These are phyloP conservation scores for Coemansia sp. DNA, from an alignment of 192 early-diverging fungal genomes.

Conservation along the genomic window DNA sequence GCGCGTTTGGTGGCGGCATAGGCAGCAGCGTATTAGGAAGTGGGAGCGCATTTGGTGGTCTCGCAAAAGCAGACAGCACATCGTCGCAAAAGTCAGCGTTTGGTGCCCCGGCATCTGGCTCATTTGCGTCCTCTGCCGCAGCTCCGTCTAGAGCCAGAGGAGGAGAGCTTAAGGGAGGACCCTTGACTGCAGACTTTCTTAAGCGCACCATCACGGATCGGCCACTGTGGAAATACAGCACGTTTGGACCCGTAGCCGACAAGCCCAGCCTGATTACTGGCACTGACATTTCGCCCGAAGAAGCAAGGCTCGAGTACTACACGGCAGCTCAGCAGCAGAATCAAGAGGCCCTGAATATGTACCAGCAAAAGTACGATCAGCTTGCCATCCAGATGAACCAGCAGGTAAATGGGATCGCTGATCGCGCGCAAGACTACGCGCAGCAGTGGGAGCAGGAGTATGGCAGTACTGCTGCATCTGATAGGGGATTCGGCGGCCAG, in stretches of 20 bases:
- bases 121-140: neutral
- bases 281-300: conserved; percentile 67
- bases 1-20: neutral
- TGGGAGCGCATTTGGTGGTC: neutral
- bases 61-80: neutral
- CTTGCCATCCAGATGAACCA: conserved; percentile 19
- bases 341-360: conserved; percentile 14
- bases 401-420: conserved; percentile 18
- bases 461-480: conserved; percentile 8
- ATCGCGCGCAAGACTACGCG: conserved; percentile 17
- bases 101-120: neutral
- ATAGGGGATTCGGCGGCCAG: conserved; percentile 7
- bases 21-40: neutral
- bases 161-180: neutral
- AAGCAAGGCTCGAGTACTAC: conserved; percentile 60
- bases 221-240: conserved; percentile 58
- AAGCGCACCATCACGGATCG: conserved; percentile 47
- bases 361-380: conserved; percentile 36
- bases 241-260: conserved; percentile 62
- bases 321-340: conserved; percentile 23
- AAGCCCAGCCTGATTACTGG: conserved; percentile 63
- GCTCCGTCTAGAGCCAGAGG: neutral
- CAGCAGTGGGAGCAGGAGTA: conserved; percentile 31
- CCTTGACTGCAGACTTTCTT: conserved; percentile 50
- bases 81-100: neutral